These are phyloP conservation scores for Vaccinium macrocarpon DNA, from an alignment of 148 eudicot species.

Conservation along the genomic window DNA sequence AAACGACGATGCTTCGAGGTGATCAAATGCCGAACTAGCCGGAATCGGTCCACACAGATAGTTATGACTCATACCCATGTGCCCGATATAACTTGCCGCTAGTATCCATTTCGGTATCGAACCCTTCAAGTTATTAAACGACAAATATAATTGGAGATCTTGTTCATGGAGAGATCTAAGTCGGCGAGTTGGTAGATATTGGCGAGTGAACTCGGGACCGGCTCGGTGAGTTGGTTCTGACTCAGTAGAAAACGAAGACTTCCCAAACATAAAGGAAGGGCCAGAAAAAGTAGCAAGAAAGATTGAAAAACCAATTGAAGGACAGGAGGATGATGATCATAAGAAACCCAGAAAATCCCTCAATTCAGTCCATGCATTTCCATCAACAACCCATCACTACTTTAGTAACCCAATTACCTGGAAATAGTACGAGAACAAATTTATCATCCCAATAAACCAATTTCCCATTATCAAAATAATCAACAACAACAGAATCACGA, in stretches of 20 bases:
- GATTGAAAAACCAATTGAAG: too few species aligned
- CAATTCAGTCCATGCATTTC: too few species aligned
- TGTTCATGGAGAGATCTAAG: constrained; percentile 56
- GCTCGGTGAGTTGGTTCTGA: constrained; percentile 52
- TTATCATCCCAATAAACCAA: too few species aligned
- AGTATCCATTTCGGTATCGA: constrained; percentile 49
- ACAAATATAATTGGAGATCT: constrained; percentile 57
- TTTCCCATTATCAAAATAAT: too few species aligned
- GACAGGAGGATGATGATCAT: too few species aligned
- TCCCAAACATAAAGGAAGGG: too few species aligned
- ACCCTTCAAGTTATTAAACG: constrained; percentile 53
- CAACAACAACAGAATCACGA: too few species aligned
- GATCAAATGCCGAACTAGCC: constrained; percentile 45
- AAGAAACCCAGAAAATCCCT: too few species aligned
- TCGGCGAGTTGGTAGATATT: constrained; percentile 54
- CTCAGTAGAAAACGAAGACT: constrained; percentile 24
- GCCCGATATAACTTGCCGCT: constrained; percentile 52
- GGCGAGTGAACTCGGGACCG: constrained; percentile 56
- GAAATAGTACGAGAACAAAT: too few species aligned
- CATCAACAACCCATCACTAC: too few species aligned
- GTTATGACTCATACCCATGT: constrained; percentile 70
- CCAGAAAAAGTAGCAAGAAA: too few species aligned
- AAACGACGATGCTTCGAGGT: constrained; percentile 55
- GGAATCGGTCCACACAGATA: constrained; percentile 67
- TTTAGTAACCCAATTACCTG: too few species aligned